Evolutionary conservation across 2,329 filamentous ascomycete species (phyloP), one percentile per base, ranked within the genome.

Genomic region (Hypoxylon sp.): DNA sequence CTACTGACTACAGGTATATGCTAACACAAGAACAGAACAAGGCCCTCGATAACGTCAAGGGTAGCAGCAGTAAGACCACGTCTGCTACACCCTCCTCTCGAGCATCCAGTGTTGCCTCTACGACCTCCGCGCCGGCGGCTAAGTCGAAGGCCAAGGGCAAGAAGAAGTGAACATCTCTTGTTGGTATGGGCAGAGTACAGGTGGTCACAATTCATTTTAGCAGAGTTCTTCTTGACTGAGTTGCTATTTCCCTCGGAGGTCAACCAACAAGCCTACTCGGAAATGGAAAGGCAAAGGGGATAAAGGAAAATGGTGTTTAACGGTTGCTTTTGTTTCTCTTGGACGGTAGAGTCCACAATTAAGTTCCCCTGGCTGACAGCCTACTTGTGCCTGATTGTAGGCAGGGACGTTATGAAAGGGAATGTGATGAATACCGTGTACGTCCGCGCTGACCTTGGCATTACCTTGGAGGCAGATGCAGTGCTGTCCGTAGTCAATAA

Each of bases 51-150:
- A 93, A 90, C 50, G 89, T 97, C 76, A 98, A 98, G 81, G 89
- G 73, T 45, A 30, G 72, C 17, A 38, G 86, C 63, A 92, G 88
- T 81, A 96, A 94, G 79, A 87, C 88, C 53, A 92, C 88, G 62
- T 96, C 94, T 0, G 87, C 91, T 0, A 87, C 91, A 3, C 86
- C 90, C 4, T 92, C 91, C 0, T 98, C 94, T 21, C 88, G 96
- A 69, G 94, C 94, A 14, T 95, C 91, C 4, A 98, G 96, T 78
- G 93, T 98, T 25, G 89, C 88, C 32, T 97, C 94, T 0, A 93
- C 87, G 48, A 86, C 85, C 38, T 91, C 91, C 76, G 83, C 56
- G 81, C 84, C 74, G 75, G 74, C 64, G 51, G 71, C 73, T 71
- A 81, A 79, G 78, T 77, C 75, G 55, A 86, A 86, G 77, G 68